These are phyloP conservation scores for Coniophora puteana DNA, from an alignment of 1,284 basidiomycete species.

Conservation along the genomic window DNA sequence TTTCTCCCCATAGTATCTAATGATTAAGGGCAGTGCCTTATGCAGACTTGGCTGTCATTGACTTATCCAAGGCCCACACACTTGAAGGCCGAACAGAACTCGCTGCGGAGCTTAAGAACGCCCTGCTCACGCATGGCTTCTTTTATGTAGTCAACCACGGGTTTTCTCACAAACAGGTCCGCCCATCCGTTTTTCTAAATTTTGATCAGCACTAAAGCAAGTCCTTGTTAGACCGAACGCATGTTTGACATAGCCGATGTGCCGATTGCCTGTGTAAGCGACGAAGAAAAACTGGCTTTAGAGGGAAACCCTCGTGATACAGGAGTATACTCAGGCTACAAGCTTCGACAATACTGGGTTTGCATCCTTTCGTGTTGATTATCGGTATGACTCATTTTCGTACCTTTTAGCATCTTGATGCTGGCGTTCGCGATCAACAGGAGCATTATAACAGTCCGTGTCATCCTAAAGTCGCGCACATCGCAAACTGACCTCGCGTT, in stretches of 20 bases:
- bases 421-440: constrained; percentile 49
- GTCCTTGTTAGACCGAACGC: constrained; percentile 41
- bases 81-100: constrained; percentile 44
- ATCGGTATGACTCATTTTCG: not conserved
- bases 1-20: not conserved
- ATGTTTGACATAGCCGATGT: constrained; percentile 64
- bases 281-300: constrained; percentile 56
- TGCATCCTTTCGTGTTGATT: constrained; percentile 1
- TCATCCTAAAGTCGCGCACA: not conserved
- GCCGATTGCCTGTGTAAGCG: constrained; percentile 47
- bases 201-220: constrained; percentile 1
- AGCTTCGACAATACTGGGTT: constrained; percentile 54
- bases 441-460: constrained; percentile 47
- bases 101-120: constrained; percentile 47
- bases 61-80: constrained; percentile 50
- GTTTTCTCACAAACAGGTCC: constrained; percentile 40
- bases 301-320: constrained; percentile 43
- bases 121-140: constrained; percentile 59
- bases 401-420: constrained; percentile 37
- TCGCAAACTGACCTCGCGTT: not conserved
- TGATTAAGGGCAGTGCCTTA: constrained; percentile 47
- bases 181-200: constrained; percentile 1
- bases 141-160: constrained; percentile 64
- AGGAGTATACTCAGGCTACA: constrained; percentile 60
- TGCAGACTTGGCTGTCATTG: constrained; percentile 63